phyloP scores from a whole-genome alignment of 495 filamentous ascomycete genomes.

The Podospora fimiseda region DNA sequence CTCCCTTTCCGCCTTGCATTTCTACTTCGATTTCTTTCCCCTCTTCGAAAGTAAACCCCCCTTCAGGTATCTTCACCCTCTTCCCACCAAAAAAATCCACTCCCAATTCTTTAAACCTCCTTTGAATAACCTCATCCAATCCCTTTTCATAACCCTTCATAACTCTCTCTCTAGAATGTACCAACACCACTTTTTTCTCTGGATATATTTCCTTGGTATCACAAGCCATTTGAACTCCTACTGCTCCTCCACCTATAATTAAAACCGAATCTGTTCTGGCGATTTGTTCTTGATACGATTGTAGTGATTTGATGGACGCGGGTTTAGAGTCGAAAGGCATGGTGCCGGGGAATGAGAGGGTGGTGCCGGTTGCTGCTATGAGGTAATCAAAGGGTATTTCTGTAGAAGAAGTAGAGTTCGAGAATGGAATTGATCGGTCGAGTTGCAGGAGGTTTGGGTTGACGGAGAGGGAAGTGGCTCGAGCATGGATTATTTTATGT shows the following conservation, averaged over 20 bases:
- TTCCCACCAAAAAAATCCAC: slow-evolving; percentile 20
- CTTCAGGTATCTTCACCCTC: slow-evolving; percentile 15
- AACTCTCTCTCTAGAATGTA: slow-evolving; percentile 49
- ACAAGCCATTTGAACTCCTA: slow-evolving; percentile 54
- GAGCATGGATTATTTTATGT: slow-evolving; percentile 38
- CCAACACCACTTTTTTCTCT: slow-evolving; percentile 46
- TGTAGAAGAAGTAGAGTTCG: slow-evolving; percentile 22
- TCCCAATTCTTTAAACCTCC: slow-evolving; percentile 31
- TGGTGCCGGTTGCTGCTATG: slow-evolving; percentile 43
- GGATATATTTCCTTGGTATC: slow-evolving; percentile 54
- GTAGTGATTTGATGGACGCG: slow-evolving; percentile 32
- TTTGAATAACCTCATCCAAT: slow-evolving; percentile 42
- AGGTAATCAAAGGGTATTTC: slow-evolving; percentile 43
- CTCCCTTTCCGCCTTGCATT: slow-evolving; percentile 9
- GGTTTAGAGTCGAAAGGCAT: slow-evolving; percentile 43
- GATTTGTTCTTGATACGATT: slow-evolving; percentile 27
- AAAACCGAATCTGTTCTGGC: slow-evolving; percentile 34
- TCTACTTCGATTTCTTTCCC: neutral
- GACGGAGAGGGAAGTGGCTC: slow-evolving; percentile 33
- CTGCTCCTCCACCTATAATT: slow-evolving; percentile 55
- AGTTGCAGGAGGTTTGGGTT: slow-evolving; percentile 33
- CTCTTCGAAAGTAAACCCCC: slow-evolving; percentile 21
- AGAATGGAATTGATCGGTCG: slow-evolving; percentile 44
- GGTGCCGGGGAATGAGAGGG: slow-evolving; percentile 38
- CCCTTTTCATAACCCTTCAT: slow-evolving; percentile 46